Evolutionary conservation across 2,329 filamentous ascomycete species (phyloP).

Genomic region (Fusarium ambrosium): DNA sequence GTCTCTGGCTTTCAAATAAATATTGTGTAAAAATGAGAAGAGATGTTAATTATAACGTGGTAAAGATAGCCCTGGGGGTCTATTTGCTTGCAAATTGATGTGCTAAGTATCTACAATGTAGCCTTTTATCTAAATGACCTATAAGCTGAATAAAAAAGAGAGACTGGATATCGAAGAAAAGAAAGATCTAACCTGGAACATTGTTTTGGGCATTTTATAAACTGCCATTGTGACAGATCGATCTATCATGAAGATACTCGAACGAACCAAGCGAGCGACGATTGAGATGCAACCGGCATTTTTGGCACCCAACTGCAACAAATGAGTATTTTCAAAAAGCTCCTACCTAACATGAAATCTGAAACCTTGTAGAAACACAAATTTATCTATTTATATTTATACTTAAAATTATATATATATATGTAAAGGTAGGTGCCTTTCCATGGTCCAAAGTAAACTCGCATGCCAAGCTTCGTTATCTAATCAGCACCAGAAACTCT

Average conservation of each 20-base stretch:
- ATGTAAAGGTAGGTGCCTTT: not conserved
- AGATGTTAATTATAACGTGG: not conserved
- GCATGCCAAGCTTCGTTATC: conserved; percentile 39
- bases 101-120: not conserved
- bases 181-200: not conserved
- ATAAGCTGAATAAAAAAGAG: too few species aligned
- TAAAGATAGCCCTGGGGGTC: not conserved
- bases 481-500: conserved; percentile 41
- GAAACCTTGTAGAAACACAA: not conserved
- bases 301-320: not conserved
- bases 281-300: not conserved
- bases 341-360: not conserved
- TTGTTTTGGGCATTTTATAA: not conserved
- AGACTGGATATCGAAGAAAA: too few species aligned
- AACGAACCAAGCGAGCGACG: not conserved
- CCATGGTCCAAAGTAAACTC: not conserved
- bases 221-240: not conserved
- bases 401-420: not conserved
- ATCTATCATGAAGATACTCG: not conserved
- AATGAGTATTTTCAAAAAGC: not conserved
- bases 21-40: not conserved
- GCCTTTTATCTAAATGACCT: not conserved
- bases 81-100: not conserved
- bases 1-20: not conserved
- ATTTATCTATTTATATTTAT: not conserved